These are phyloP conservation scores for Fusarium scirpi DNA, from an alignment of 2,329 filamentous ascomycete genomes.

Conservation along the genomic window DNA sequence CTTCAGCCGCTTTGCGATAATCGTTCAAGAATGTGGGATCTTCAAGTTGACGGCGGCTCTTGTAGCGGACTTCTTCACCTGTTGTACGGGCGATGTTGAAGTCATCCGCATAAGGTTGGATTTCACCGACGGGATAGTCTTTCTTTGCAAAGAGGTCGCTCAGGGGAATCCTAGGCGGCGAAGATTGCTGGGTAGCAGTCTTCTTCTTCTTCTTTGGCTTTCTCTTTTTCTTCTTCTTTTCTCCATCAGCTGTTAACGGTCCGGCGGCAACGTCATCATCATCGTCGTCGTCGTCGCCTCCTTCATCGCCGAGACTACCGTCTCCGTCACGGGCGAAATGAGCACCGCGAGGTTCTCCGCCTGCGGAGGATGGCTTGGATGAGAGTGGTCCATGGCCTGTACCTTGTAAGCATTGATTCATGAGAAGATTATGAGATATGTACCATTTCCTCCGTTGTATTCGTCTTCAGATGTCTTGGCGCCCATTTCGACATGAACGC, in stretches of 20 bases:
- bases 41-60: conserved; percentile 42
- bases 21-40: conserved; percentile 72
- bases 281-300: conserved; percentile 46
- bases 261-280: conserved; percentile 46
- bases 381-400: conserved; percentile 39
- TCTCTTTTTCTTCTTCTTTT: conserved; percentile 47
- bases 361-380: conserved; percentile 39
- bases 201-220: conserved; percentile 48
- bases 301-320: conserved; percentile 52
- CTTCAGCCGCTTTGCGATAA: conserved; percentile 82
- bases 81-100: conserved; percentile 43
- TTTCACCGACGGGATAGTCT: conserved; percentile 48
- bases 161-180: conserved; percentile 51
- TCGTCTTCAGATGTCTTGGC: conserved; percentile 56
- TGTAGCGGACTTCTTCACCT: conserved; percentile 43
- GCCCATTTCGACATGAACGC: conserved; percentile 53
- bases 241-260: conserved; percentile 31
- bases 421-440: neutral
- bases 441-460: conserved; percentile 50
- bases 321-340: conserved; percentile 59
- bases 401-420: conserved; percentile 9
- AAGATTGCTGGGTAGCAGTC: conserved; percentile 45
- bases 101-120: conserved; percentile 41
- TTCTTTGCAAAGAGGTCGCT: conserved; percentile 47
- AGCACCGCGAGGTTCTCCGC: conserved; percentile 57